Evolutionary conservation across 1,284 basidiomycete species (phyloP).

Genomic region (Rhodotorula sp.): DNA sequence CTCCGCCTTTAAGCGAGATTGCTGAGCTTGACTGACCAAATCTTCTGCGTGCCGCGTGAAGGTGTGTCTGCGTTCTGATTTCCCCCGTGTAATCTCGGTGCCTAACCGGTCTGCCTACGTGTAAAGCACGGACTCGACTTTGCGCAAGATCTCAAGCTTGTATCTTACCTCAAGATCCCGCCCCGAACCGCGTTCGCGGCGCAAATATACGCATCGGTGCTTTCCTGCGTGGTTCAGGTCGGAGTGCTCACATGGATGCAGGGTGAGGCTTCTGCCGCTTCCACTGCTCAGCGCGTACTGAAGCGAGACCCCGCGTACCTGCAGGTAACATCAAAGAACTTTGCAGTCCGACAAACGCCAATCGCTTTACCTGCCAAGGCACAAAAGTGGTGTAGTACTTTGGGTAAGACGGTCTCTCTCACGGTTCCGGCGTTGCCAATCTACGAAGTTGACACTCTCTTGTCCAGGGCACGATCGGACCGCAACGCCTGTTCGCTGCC

Average conservation of each 20-base stretch:
- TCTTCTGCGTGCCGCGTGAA: not conserved
- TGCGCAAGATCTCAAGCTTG: constrained; percentile 86
- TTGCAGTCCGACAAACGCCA: constrained; percentile 52
- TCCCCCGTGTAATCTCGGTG: no score
- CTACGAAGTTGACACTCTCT: no score
- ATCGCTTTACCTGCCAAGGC: constrained; percentile 55
- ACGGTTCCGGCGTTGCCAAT: no score
- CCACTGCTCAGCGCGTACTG: no score
- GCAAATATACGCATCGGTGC: constrained; percentile 68
- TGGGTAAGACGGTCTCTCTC: no score
- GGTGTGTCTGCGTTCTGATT: no score
- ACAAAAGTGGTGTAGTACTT: constrained; percentile 54
- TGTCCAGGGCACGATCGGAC: not conserved
- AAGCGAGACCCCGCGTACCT: constrained; percentile 54
- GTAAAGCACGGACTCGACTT: constrained; percentile 65
- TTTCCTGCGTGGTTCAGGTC: constrained; percentile 77
- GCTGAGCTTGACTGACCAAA: not conserved
- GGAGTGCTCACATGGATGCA: constrained; percentile 85
- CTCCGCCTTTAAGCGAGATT: not conserved
- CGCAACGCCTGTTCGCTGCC: constrained; percentile 56
- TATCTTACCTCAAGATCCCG: constrained; percentile 96
- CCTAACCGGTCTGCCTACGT: no score
- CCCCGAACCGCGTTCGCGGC: constrained; percentile 66
- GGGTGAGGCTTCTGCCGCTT: constrained; percentile 67
- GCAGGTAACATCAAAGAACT: constrained; percentile 60